Conservation (phyloP, 129 eudicot species). For the Erigeron canadensis region DNA sequence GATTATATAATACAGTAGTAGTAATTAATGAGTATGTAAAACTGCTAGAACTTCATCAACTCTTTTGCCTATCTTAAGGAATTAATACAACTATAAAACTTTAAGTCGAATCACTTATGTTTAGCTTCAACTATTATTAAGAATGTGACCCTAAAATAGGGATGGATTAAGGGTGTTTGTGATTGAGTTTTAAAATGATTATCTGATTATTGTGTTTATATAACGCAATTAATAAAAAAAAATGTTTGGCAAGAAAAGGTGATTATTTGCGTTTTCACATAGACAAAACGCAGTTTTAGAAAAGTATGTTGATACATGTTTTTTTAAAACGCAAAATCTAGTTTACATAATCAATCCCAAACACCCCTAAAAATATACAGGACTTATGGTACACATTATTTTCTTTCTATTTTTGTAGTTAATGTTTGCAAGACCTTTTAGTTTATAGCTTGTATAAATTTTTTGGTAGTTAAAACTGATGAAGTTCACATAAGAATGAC, state of each 20-base stretch:
- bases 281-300: too few relatives aligned
- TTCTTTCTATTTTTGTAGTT: slow-evolving; percentile 1
- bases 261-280: too few relatives aligned
- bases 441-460: background rate
- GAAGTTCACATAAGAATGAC: background rate
- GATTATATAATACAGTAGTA: too few relatives aligned
- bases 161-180: too few relatives aligned
- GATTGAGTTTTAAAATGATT: too few relatives aligned
- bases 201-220: too few relatives aligned
- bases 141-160: slow-evolving; percentile 1
- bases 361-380: background rate
- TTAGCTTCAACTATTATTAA: slow-evolving; percentile 1
- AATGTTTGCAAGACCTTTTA: background rate
- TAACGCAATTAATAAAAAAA: too few relatives aligned
- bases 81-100: background rate
- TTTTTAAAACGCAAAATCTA: too few relatives aligned
- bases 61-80: background rate
- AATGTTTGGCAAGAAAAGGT: too few relatives aligned
- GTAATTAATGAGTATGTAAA: background rate
- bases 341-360: too few relatives aligned
- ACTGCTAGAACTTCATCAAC: background rate
- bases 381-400: background rate
- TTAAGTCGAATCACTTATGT: background rate
- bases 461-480: background rate
- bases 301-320: too few relatives aligned